Conservation (phyloP, 495 filamentous ascomycete species). For the Usnea hakonensis region DNA sequence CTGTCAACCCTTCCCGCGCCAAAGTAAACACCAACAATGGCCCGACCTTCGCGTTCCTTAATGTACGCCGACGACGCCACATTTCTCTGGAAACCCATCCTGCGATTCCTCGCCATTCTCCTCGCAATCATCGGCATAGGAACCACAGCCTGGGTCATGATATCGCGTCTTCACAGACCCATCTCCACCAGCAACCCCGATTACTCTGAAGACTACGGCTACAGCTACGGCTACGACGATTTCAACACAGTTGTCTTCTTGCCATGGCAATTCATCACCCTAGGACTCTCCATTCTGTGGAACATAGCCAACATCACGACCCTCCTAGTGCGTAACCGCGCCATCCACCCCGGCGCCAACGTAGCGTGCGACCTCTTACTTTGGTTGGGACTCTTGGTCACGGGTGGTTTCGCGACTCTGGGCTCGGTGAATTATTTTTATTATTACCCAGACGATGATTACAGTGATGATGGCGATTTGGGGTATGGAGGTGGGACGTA, state of each 20-base stretch:
- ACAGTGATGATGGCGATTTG: not conserved
- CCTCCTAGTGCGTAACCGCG: constrained; percentile 14
- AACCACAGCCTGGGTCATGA: constrained; percentile 24
- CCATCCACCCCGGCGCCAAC: constrained; percentile 28
- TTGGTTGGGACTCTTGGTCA: constrained; percentile 27
- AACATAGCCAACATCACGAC: constrained; percentile 19
- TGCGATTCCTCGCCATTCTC: constrained; percentile 26
- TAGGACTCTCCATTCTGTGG: constrained; percentile 24
- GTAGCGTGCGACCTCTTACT: constrained; percentile 31
- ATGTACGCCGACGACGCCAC: constrained; percentile 2
- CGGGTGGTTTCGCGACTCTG: constrained; percentile 18
- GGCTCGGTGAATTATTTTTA: not conserved
- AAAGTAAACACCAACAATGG: constrained; percentile 2
- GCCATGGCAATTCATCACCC: constrained; percentile 24
- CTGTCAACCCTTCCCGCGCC: too few species aligned
- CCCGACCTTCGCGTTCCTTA: constrained; percentile 5
- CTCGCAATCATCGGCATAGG: constrained; percentile 26
- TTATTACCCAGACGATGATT: not conserved
- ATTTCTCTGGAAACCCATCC: constrained; percentile 27
- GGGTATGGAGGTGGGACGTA: not conserved
- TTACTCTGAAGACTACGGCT: not conserved
- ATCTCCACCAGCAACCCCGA: not conserved
- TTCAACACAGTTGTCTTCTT: not conserved
- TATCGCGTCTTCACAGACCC: not conserved
- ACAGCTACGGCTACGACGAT: not conserved